These are phyloP conservation scores for Danielozyma ontarioensis DNA, from an alignment of 805 yeast genomes.

Conservation along the genomic window DNA sequence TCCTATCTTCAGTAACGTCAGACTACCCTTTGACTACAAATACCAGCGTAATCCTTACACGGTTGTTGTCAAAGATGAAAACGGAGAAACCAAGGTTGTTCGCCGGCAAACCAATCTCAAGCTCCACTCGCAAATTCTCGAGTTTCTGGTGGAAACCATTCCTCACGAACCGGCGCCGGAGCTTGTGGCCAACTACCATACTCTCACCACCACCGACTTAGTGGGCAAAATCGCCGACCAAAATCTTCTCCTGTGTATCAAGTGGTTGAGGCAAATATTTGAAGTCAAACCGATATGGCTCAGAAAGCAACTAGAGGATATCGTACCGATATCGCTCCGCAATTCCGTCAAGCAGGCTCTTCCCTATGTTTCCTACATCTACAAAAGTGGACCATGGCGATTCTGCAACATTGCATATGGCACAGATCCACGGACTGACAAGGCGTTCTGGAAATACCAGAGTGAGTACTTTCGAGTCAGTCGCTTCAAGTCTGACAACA, in stretches of 20 bases:
- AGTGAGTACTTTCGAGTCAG: conserved; percentile 74
- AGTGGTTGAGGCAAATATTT: conserved; percentile 46
- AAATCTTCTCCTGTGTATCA: conserved; percentile 38
- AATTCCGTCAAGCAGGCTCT: conserved; percentile 64
- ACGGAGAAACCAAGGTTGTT: conserved; percentile 54
- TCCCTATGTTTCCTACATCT: conserved; percentile 78
- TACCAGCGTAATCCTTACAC: conserved; percentile 68
- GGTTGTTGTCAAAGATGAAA: conserved; percentile 45
- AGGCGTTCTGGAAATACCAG: conserved; percentile 60
- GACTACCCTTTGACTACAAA: conserved; percentile 72
- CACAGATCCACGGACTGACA: conserved; percentile 62
- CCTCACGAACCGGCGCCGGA: conserved; percentile 50
- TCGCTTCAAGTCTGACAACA: conserved; percentile 19
- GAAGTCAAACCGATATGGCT: conserved; percentile 80
- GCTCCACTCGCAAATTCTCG: conserved; percentile 49
- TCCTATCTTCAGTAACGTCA: conserved; percentile 70
- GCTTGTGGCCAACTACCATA: conserved; percentile 31
- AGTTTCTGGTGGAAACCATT: conserved; percentile 37
- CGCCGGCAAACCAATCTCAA: conserved; percentile 41
- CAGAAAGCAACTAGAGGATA: conserved; percentile 60
- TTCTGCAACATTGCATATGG: conserved; percentile 78
- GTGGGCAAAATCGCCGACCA: conserved; percentile 29
- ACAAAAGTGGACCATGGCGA: conserved; percentile 92
- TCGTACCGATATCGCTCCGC: conserved; percentile 44
- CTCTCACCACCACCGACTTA: conserved; percentile 28